Evolutionary conservation across 2,329 filamentous ascomycete species (phyloP), one percentile per base, ranked within the genome.

Genomic region (Daldinia sp.): DNA sequence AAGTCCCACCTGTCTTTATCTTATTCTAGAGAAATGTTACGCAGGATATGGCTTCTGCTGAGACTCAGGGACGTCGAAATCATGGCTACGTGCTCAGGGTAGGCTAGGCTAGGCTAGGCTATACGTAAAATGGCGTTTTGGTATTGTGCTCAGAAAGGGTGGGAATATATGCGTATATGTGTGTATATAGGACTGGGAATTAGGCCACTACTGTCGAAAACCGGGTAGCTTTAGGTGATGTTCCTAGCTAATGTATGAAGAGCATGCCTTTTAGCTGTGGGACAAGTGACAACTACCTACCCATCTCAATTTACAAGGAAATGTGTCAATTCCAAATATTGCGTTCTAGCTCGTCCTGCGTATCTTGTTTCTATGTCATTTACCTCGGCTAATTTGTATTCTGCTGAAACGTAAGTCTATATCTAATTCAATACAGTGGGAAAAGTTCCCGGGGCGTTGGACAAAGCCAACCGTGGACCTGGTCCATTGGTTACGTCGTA

Each of bases 21-120:
- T 15, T 18, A 26, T 44, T 12, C 18, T 20, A 35, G 44, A 44
- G 44, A 35, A 33, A 60, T 46, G n/a, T 42, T 64, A 41, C 56
- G 56, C 18, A 26, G 55, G 37, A 44, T 39, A 50, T 35, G 18
- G 44, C 28, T 59, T 37, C 10, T 42, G 30, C 46, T 35, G 41
- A 33, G 42, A n/a, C n/a, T 58, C 53, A 3, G 35, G 48, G 60
- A 15, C 60, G 41, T 65, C 30, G 35, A 50, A 65, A 60, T 35
- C 26, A 48, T 63, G 50, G 63, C 62, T 65, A 63, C 50, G 48
- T 42, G 20, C 7, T 60, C 41, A 46, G 62, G 62, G 44, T 55
- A 56, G 50, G 50, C 44, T 55, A 56, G 50, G 50, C 44, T 63
- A 33, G 30, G 6, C 30, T 33, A 35, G 33, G 33, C 33, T 35